Evolutionary conservation across 306 rosid species (phyloP).

Genomic region (Castanea crenata): DNA sequence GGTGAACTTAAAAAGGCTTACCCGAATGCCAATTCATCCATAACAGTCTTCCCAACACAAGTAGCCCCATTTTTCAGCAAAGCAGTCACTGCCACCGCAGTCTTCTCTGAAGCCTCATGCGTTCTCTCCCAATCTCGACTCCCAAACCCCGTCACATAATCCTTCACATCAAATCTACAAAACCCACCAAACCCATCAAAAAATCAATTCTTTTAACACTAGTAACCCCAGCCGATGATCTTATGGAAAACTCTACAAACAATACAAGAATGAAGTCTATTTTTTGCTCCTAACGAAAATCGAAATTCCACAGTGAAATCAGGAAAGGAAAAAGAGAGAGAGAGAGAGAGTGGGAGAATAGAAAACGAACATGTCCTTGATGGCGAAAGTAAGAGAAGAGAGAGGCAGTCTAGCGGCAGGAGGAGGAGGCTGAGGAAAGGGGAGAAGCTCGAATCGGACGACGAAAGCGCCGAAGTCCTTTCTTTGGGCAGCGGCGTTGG

Average conservation of each 20-base stretch:
- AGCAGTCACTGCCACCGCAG: conserved; percentile 56
- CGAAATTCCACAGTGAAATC: background rate
- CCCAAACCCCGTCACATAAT: conserved; percentile 71
- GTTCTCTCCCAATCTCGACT: conserved; percentile 66
- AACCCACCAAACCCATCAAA: conserved; percentile 8
- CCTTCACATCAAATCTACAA: conserved; percentile 64
- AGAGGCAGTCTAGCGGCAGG: conserved; percentile 52
- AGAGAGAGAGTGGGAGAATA: background rate
- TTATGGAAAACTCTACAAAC: too few species aligned
- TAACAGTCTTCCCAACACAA: conserved; percentile 70
- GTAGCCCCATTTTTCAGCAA: conserved; percentile 60
- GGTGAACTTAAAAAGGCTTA: conserved; percentile 13
- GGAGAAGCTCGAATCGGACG: conserved; percentile 52
- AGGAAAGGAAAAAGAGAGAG: background rate
- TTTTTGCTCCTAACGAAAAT: background rate
- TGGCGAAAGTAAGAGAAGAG: conserved; percentile 51
- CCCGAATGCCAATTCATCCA: conserved; percentile 74
- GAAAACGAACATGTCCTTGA: conserved; percentile 53
- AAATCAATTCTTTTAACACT: too few species aligned
- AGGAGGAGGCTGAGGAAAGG: conserved; percentile 67
- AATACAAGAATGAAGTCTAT: too few species aligned
- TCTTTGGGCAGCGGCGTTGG: background rate
- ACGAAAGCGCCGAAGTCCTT: conserved; percentile 56
- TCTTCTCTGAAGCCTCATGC: conserved; percentile 52
- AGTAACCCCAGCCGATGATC: too few species aligned